Evolutionary conservation across 441 rosid genomes (phyloP).

Genomic region (Pelargonium exstipulatum): DNA sequence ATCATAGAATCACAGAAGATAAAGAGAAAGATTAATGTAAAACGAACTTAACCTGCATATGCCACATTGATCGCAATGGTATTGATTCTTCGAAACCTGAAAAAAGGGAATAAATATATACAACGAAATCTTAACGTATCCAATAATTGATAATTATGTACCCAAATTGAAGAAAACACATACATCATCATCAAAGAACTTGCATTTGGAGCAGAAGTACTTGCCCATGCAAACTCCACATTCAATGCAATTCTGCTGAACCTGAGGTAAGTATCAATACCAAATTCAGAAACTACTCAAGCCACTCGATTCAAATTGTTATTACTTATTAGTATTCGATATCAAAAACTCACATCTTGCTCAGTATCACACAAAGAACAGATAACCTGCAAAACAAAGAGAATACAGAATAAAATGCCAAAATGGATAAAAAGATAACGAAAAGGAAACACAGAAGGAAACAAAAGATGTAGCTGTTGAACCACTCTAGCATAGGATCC

Average conservation of each 20-base stretch:
- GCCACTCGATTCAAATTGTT: neutral
- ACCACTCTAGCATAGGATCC: too few relatives aligned
- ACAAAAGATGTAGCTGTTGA: too few relatives aligned
- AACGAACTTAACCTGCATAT: constrained; percentile 60
- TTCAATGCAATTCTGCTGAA: constrained; percentile 52
- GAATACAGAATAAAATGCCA: neutral
- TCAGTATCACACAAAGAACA: constrained; percentile 80
- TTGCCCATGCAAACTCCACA: constrained; percentile 91
- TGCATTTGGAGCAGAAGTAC: constrained; percentile 71
- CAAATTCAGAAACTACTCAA: neutral
- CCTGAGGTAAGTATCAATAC: constrained; percentile 31
- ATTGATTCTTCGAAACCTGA: constrained; percentile 73
- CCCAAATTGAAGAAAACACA: constrained; percentile 22
- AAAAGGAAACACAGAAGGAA: too few relatives aligned
- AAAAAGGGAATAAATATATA: constrained; percentile 14
- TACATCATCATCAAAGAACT: constrained; percentile 88
- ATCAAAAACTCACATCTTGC: constrained; percentile 56
- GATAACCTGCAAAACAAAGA: constrained; percentile 46
- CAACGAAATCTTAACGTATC: neutral
- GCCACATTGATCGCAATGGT: constrained; percentile 84
- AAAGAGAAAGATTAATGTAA: neutral
- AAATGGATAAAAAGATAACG: too few relatives aligned
- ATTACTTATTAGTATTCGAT: neutral
- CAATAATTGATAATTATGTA: neutral
- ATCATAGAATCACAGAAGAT: neutral